Evolutionary conservation across 1,284 basidiomycete species (phyloP), one percentile per base, ranked within the genome.

Genomic region (Lignosus rhinocerotis): DNA sequence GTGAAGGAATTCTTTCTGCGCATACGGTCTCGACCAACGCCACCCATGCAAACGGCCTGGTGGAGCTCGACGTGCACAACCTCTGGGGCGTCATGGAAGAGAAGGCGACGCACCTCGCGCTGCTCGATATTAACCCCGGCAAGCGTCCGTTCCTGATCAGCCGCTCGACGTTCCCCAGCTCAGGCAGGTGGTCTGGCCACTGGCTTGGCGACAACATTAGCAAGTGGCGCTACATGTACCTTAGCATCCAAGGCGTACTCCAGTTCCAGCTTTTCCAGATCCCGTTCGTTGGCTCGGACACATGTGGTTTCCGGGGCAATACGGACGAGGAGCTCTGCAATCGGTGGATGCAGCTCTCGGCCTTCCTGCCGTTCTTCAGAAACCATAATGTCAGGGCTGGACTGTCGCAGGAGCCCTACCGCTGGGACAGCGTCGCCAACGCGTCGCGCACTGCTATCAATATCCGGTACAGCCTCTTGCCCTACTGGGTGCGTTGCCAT

Each of bases 241-340:
- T 80, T 63, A 81, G 73, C 43, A 84, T 86, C 63, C 81, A 88
- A 70, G 88, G 88, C 87, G 75, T 88, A 41, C 74, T 92, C 11
- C 88, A 91, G 69, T 91, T 91, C 79, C 88, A 89, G 72, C 73
- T 90, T 45, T 88, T 84, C 79, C 84, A 88, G 66, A 84, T 89
- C 58, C 88, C 87, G 2, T 86, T 92, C 72, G 88, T 90, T 25
- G 90, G 90, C 14, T 85, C 89, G 43, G 63, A 64, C 44, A 64
- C 63, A 30, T 64, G 86, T 69, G 86, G 84, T 14, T 87, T 87
- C 74, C 76, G 80, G 60, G 82, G 78, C 0, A 92, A 93, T 71
- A 86, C 66, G 50, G 63, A 77, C 66, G 92, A 94, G 70, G 88
- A 92, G 69, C 79, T 94, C 8, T 91, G 90, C 71, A 88, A 86